These are phyloP conservation scores for Malassezia globosa DNA, from an alignment of 1,284 basidiomycete genomes.

Conservation along the genomic window DNA sequence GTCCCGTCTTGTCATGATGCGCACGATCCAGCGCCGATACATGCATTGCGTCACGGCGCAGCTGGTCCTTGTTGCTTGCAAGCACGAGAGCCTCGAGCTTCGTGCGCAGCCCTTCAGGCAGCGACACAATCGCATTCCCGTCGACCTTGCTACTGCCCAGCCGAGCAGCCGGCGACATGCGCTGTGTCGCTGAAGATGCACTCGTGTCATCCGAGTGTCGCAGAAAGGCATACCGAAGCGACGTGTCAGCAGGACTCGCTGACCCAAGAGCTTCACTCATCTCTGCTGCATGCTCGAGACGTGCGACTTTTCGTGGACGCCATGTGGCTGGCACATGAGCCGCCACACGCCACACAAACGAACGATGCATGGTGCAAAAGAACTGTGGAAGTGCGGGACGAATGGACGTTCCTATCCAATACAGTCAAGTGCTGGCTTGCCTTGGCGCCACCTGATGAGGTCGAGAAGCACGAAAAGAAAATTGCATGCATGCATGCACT, in stretches of 20 bases:
- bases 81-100: neutral
- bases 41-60: slow-evolving; percentile 10
- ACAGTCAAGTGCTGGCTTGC: too few relatives aligned
- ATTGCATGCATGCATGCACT: too few relatives aligned
- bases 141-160: slow-evolving; percentile 14
- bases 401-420: too few relatives aligned
- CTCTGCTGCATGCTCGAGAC: slow-evolving; percentile 3
- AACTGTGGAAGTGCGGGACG: too few relatives aligned
- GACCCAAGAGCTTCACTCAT: slow-evolving; percentile 1
- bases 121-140: neutral
- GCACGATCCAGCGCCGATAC: neutral
- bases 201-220: neutral
- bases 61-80: neutral
- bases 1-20: slow-evolving; percentile 1
- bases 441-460: too few relatives aligned
- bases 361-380: neutral
- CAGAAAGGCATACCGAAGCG: neutral
- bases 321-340: neutral
- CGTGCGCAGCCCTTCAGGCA: slow-evolving; percentile 2
- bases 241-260: neutral
- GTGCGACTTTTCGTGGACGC: neutral
- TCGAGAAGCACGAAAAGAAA: too few relatives aligned
- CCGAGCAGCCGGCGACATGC: slow-evolving; percentile 18
- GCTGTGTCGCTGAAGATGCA: slow-evolving; percentile 5
- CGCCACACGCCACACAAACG: neutral